Base-by-base conservation (phyloP, 2,329 filamentous ascomycete species). In the Pezicula carpinea region DNA sequence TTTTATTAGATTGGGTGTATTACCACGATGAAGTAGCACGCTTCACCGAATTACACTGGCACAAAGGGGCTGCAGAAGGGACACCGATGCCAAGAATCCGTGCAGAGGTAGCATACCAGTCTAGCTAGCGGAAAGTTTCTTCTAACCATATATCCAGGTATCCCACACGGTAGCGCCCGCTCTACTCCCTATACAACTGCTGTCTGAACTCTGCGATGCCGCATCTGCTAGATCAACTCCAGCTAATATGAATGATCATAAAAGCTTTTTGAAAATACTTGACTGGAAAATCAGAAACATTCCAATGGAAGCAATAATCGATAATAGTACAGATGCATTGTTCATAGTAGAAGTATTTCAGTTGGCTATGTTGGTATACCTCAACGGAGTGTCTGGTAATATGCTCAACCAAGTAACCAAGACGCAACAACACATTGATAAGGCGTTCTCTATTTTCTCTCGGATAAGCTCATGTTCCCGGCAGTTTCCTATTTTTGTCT, bases 401-500 rank as follows among this genome's bases (percentile, higher is more conserved):
- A 10, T 36, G 10, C 13, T 36, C 5, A 19, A 17, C 15, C 10
- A n/a, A 5, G 19, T 10, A 36, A 19, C 15, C 11, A 11, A 11
- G 14, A 15, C 5, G 5, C 34, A 36, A 3, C 5, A n/a, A n/a
- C 19, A n/a, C 3, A 15, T 43, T 5, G 40, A 43, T 15, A 32
- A 18, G 14, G 40, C 40, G 15, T 43, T 43, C 17, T 4, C 22
- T 32, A 17, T 43, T 6, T 10, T 43, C 2, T 32, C 22, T 10
- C 14, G 15, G 10, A 14, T 43, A 2, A 57, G 42, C 32, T 10
- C 44, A 8, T 68, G 66, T 21, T 43, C 53, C 8, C 64, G 65
- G 47, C 62, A 64, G 42, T 68, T 68, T 3, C 66, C 66, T 0
- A 33, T 68, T 1, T 55, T 67, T 11, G 63, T 68, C 17, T 39